A percentile compares a stretch with the other conserved stretches of the same genome.
phyloP scores from a whole-genome alignment of 805 yeast genomes.

The Komagataella mondaviorum region DNA sequence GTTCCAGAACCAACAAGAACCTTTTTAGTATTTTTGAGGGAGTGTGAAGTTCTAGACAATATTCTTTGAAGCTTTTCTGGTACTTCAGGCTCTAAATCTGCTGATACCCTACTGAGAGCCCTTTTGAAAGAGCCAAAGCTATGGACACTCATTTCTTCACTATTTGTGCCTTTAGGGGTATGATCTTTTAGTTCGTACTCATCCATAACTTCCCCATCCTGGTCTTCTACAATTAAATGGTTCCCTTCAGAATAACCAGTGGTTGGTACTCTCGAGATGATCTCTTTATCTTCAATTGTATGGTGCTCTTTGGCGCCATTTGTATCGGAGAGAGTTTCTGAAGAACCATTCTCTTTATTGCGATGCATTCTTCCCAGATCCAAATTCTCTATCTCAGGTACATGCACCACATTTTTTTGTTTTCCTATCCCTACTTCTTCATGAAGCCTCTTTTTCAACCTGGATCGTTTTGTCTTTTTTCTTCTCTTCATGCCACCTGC shows the following conservation, averaged over 20 bases:
- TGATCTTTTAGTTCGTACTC: not conserved
- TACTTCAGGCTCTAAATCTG: not conserved
- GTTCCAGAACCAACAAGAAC: not conserved
- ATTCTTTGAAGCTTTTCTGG: not conserved
- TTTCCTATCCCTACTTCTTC: conserved; percentile 5
- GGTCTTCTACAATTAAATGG: conserved; percentile 65
- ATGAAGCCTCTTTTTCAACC: conserved; percentile 2
- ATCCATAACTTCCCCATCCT: conserved; percentile 61
- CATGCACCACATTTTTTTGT: conserved; percentile 14
- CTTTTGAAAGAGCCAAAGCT: conserved; percentile 8
- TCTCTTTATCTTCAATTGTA: conserved; percentile 7
- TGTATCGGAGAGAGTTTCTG: conserved; percentile 13
- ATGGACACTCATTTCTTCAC: conserved; percentile 4
- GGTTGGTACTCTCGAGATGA: conserved; percentile 13
- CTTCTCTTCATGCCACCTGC: conserved; percentile 63
- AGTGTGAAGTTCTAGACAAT: not conserved
- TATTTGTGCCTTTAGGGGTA: not conserved
- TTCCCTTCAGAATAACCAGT: conserved; percentile 59
- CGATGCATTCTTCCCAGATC: conserved; percentile 16
- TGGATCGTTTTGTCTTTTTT: conserved; percentile 14
- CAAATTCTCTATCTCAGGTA: conserved; percentile 19
- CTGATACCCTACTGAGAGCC: conserved; percentile 2
- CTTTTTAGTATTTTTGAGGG: not conserved
- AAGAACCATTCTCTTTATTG: conserved; percentile 15
- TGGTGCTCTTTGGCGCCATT: not conserved